Percentiles rank a stretch among this genome's conserved stretches.
phyloP scores from a whole-genome alignment of 441 rosid species.

The Eugenia klotzschiana region DNA sequence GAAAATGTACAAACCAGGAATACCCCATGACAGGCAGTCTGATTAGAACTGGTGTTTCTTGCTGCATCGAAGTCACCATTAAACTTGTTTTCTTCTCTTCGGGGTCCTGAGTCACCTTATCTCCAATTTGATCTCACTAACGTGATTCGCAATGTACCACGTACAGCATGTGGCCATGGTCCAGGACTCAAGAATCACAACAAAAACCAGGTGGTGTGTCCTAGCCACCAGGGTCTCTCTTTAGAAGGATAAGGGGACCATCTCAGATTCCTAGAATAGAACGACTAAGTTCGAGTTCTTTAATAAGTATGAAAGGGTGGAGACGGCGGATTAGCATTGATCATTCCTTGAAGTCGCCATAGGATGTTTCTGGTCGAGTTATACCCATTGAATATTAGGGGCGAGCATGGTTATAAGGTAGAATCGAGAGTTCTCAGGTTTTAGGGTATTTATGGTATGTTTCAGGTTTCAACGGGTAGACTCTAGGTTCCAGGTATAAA shows the following conservation, averaged over 20 bases:
- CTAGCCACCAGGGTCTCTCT: not conserved
- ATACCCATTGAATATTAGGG: not conserved
- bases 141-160: not conserved
- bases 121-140: not conserved
- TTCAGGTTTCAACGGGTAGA: no score
- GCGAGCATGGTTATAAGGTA: no score
- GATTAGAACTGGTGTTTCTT: not conserved
- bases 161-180: not conserved
- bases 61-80: not conserved
- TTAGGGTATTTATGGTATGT: no score
- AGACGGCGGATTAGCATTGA: rapidly evolving
- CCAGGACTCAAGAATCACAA: not conserved
- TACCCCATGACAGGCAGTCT: not conserved
- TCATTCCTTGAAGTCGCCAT: rapidly evolving
- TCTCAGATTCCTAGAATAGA: not conserved
- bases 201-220: not conserved
- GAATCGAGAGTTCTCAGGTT: no score
- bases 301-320: not conserved
- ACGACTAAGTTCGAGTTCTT: not conserved
- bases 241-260: not conserved
- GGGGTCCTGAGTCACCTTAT: not conserved
- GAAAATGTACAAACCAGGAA: not conserved
- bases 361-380: not conserved
- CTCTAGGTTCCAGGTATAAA: no score
- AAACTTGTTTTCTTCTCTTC: not conserved